A percentile compares a stretch with the other conserved stretches of the same genome.
Conservation (phyloP, 2,329 filamentous ascomycete species). For the Didymella lethalis region DNA sequence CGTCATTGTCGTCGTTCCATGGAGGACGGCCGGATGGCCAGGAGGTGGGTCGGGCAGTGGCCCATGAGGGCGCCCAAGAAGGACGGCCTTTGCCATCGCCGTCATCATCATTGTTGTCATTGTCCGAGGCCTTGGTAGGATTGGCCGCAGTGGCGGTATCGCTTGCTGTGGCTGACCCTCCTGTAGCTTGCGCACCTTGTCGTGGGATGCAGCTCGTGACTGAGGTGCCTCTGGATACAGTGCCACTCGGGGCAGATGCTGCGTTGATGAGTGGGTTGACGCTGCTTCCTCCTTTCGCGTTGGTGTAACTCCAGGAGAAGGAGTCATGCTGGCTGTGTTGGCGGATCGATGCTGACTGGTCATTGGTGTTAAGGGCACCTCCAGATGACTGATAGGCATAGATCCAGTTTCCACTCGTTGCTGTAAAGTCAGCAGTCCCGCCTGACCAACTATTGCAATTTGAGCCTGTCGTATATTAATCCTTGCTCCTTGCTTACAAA, state of each 20-base stretch:
- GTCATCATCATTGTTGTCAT: slow-evolving; percentile 9
- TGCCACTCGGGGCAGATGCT: slow-evolving; percentile 31
- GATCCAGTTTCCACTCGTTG: slow-evolving; percentile 59
- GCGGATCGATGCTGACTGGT: slow-evolving; percentile 52
- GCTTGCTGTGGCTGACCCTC: slow-evolving; percentile 10
- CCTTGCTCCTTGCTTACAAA: background rate
- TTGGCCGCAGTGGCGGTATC: slow-evolving; percentile 12
- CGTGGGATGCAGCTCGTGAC: slow-evolving; percentile 44
- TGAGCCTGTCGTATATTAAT: slow-evolving; percentile 50
- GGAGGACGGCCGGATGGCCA: slow-evolving; percentile 22
- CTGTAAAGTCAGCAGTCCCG: slow-evolving; percentile 60
- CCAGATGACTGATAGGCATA: slow-evolving; percentile 57
- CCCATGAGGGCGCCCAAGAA: slow-evolving; percentile 16
- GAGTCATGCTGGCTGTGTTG: slow-evolving; percentile 55
- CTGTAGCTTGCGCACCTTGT: slow-evolving; percentile 29
- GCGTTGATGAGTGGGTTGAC: slow-evolving; percentile 54
- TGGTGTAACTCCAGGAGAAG: slow-evolving; percentile 58
- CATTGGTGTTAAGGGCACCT: slow-evolving; percentile 57
- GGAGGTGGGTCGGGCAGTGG: slow-evolving; percentile 31
- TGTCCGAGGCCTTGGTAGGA: slow-evolving; percentile 7
- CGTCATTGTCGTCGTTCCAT: slow-evolving; percentile 8
- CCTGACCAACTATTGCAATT: slow-evolving; percentile 63
- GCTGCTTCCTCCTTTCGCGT: slow-evolving; percentile 59
- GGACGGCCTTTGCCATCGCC: slow-evolving; percentile 12
- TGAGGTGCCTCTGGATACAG: slow-evolving; percentile 20